Percentiles rank a stretch among this genome's conserved stretches.
Conservation (phyloP, 2,329 filamentous ascomycete genomes). For the Arthroderma sp. region DNA sequence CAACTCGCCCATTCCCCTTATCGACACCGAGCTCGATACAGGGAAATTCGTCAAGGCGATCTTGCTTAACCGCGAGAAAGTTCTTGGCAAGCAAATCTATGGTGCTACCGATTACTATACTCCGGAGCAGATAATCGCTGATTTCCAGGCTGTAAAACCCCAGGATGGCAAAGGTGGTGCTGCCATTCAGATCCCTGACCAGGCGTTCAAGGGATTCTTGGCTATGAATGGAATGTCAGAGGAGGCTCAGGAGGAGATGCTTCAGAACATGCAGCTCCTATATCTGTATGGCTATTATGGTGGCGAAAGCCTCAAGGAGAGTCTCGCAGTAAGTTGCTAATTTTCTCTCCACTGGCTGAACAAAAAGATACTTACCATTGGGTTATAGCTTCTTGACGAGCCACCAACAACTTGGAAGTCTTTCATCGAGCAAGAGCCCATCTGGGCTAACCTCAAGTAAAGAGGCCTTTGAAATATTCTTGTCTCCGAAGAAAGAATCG, state of each 20-base stretch:
- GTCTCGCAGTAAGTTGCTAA: constrained; percentile 18
- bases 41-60: constrained; percentile 31
- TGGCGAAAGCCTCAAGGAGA: constrained; percentile 26
- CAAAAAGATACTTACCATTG: not conserved
- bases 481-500: not conserved
- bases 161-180: constrained; percentile 22
- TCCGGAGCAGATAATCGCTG: constrained; percentile 29
- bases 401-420: not conserved
- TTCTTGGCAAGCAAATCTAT: constrained; percentile 35
- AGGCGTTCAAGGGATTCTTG: constrained; percentile 20
- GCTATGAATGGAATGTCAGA: constrained; percentile 9
- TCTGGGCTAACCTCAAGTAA: not conserved
- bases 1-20: constrained; percentile 31
- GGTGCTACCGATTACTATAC: constrained; percentile 34
- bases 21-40: constrained; percentile 36
- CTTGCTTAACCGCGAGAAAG: constrained; percentile 32
- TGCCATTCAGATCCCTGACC: constrained; percentile 16
- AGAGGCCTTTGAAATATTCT: not conserved
- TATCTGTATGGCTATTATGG: constrained; percentile 44
- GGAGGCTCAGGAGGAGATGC: constrained; percentile 34
- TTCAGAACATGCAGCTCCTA: constrained; percentile 44
- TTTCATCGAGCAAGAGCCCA: not conserved
- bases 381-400: not conserved
- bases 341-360: not conserved
- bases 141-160: constrained; percentile 32